These are phyloP conservation scores for Populus tremula DNA, from an alignment of 345 rosid species.

Conservation along the genomic window DNA sequence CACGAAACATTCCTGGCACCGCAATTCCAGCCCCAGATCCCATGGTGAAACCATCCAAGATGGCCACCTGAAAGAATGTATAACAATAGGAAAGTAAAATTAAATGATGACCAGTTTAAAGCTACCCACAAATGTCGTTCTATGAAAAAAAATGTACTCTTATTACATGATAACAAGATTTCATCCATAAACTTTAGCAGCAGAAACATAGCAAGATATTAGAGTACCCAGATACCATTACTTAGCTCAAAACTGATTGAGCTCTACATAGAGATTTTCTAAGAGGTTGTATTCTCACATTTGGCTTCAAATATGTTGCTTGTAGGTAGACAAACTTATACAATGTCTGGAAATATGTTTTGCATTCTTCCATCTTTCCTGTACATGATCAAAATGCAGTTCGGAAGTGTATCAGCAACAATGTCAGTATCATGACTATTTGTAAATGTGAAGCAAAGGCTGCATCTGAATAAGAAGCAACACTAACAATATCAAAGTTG, in stretches of 20 bases:
- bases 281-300: constrained; percentile 48
- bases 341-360: constrained; percentile 51
- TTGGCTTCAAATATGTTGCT: constrained; percentile 86
- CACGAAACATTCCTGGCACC: constrained; percentile 69
- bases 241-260: constrained; percentile 11
- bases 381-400: constrained; percentile 23
- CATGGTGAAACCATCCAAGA: constrained; percentile 70
- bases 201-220: neutral
- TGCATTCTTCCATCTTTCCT: constrained; percentile 76
- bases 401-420: constrained; percentile 19
- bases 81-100: neutral
- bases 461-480: constrained; percentile 9
- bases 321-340: constrained; percentile 83
- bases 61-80: constrained; percentile 58
- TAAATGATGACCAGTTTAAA: neutral
- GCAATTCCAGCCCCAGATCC: constrained; percentile 83
- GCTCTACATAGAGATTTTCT: constrained; percentile 7
- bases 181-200: neutral
- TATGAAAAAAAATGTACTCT: neutral
- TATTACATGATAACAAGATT: neutral
- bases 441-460: constrained; percentile 10
- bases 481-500: neutral
- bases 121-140: neutral
- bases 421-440: neutral
- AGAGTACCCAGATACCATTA: neutral